Evolutionary conservation across 352 stramenopile species (phyloP).

Genomic region (Phytophthora fragariae): DNA sequence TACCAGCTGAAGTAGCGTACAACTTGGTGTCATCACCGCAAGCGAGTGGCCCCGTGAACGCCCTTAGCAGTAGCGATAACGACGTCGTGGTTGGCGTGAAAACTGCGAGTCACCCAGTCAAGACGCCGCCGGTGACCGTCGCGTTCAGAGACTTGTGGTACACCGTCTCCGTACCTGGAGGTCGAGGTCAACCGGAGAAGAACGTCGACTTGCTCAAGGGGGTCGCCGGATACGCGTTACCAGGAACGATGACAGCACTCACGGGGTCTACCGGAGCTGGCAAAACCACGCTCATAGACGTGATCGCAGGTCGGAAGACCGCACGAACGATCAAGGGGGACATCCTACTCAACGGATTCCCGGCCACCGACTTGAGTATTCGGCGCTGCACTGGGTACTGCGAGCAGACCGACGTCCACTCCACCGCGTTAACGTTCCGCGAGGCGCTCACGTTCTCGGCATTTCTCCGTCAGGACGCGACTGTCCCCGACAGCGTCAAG

Average conservation of each 20-base stretch:
- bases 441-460: constrained; percentile 7
- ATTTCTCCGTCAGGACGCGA: constrained; percentile 1
- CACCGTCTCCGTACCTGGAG: not conserved
- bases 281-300: constrained; percentile 11
- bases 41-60: not conserved
- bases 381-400: constrained; percentile 6
- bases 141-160: constrained; percentile 12
- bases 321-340: not conserved
- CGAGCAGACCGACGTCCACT: constrained; percentile 5
- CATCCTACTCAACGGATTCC: constrained; percentile 6
- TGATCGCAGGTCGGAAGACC: constrained; percentile 3
- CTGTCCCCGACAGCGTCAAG: not conserved
- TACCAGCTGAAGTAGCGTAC: not conserved
- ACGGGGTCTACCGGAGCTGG: constrained; percentile 6
- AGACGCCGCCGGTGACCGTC: not conserved
- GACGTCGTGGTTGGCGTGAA: not conserved
- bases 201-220: constrained; percentile 5
- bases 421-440: not conserved
- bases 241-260: constrained; percentile 4
- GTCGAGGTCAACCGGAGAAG: not conserved
- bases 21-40: constrained; percentile 5
- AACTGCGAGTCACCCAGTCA: not conserved
- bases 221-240: not conserved
- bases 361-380: constrained; percentile 6
- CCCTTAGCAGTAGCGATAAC: not conserved